phyloP scores from a whole-genome alignment of 352 stramenopile species.

The Pythium dissimile region DNA sequence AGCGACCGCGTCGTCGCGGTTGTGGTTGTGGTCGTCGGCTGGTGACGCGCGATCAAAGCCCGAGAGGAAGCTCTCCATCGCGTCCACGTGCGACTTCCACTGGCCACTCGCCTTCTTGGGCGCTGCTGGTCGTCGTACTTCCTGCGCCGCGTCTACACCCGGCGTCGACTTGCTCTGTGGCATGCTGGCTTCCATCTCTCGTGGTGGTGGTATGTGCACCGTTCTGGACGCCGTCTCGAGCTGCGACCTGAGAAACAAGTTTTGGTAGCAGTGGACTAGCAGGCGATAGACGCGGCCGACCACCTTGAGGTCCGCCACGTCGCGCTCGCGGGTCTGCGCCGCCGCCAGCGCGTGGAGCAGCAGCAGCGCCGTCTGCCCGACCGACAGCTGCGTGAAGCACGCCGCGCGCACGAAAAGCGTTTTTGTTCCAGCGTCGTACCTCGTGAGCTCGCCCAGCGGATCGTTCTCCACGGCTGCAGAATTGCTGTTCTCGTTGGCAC shows the following conservation, averaged over 20 bases:
- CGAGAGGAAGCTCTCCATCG: conserved; percentile 57
- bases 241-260: conserved; percentile 33
- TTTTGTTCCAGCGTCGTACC: conserved; percentile 13
- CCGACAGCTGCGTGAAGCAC: conserved; percentile 37
- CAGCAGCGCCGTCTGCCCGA: conserved; percentile 50
- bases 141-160: too few relatives aligned
- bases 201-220: neutral
- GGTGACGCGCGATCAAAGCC: conserved; percentile 8
- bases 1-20: neutral
- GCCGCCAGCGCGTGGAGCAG: conserved; percentile 49
- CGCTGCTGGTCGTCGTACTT: too few relatives aligned
- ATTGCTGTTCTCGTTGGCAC: neutral
- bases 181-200: neutral
- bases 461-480: neutral
- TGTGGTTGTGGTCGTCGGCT: neutral
- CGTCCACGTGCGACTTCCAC: conserved; percentile 41
- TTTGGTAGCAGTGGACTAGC: conserved; percentile 60
- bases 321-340: conserved; percentile 22
- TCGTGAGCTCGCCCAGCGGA: neutral
- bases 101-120: conserved; percentile 3
- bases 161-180: neutral
- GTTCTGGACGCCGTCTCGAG: neutral
- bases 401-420: conserved; percentile 32
- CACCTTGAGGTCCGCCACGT: conserved; percentile 52
- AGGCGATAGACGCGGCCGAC: conserved; percentile 45